Conservation (phyloP, 371 early-diverging fungal genomes). For the Rhizomucor pusillus region DNA sequence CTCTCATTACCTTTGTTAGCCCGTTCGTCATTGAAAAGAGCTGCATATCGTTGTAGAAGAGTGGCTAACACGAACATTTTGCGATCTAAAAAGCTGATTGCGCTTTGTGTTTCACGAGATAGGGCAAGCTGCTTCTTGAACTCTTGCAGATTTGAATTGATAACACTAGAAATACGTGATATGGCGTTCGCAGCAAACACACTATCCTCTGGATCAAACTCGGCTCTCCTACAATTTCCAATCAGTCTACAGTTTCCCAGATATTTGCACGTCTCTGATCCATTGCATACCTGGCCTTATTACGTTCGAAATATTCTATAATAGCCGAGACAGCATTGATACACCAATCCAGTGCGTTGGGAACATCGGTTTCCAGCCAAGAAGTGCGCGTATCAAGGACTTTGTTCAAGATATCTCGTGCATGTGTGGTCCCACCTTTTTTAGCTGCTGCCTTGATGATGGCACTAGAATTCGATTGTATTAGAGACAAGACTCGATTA, state of each 20-base stretch:
- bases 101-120: constrained; percentile 4
- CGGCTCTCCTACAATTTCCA: constrained; percentile 15
- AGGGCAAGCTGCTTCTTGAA: constrained; percentile 5
- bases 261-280: background rate
- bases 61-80: too few species aligned
- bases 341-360: constrained; percentile 8
- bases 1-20: too few species aligned
- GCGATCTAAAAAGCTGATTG: too few species aligned
- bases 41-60: too few species aligned
- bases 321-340: constrained; percentile 6
- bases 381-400: constrained; percentile 1
- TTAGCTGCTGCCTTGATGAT: too few species aligned
- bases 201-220: constrained; percentile 10
- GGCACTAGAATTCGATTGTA: too few species aligned
- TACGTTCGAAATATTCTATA: constrained; percentile 2
- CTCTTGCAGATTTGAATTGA: constrained; percentile 7
- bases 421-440: too few species aligned
- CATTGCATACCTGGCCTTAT: constrained; percentile 1
- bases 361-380: background rate
- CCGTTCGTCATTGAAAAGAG: too few species aligned
- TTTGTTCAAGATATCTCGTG: background rate
- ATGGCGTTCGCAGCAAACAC: constrained; percentile 15
- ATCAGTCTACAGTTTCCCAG: background rate
- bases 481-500: too few species aligned
- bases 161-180: constrained; percentile 9